Evolutionary conservation across 805 yeast species (phyloP).

Genomic region (Lipomyces oligophaga): DNA sequence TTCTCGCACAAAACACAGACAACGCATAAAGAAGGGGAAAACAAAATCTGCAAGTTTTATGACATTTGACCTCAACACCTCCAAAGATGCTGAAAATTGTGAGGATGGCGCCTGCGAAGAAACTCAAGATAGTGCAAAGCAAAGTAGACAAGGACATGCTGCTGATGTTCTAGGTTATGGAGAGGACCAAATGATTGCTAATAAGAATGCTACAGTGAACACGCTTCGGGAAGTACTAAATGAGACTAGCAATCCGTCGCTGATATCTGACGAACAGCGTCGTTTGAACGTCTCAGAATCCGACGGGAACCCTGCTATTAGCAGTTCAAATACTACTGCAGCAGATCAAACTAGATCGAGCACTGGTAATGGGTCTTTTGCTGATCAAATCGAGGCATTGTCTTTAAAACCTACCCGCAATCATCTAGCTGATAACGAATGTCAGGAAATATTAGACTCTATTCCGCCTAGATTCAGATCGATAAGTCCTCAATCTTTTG

Average conservation of each 20-base stretch:
- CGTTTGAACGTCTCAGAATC: no score
- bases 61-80: slow-evolving; percentile 6
- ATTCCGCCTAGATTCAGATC: slow-evolving; percentile 44
- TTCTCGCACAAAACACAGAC: no score
- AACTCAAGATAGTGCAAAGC: slow-evolving; percentile 2
- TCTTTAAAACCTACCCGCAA: slow-evolving; percentile 18
- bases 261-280: no score
- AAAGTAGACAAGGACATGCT: not conserved
- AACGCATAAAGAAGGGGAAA: no score
- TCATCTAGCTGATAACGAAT: slow-evolving; percentile 17
- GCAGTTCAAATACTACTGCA: no score
- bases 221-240: slow-evolving; percentile 12
- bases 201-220: slow-evolving; percentile 11
- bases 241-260: no score
- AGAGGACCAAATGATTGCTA: slow-evolving; percentile 19
- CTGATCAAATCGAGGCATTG: slow-evolving; percentile 7
- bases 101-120: not conserved
- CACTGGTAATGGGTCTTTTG: no score
- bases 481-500: slow-evolving; percentile 83
- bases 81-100: not conserved
- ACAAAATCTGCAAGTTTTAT: no score
- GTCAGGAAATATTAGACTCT: slow-evolving; percentile 48
- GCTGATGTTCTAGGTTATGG: slow-evolving; percentile 24
- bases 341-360: no score
- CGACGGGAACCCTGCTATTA: no score